Conservation (phyloP, 192 early-diverging fungal species). For the Rhizophagus sp. region DNA sequence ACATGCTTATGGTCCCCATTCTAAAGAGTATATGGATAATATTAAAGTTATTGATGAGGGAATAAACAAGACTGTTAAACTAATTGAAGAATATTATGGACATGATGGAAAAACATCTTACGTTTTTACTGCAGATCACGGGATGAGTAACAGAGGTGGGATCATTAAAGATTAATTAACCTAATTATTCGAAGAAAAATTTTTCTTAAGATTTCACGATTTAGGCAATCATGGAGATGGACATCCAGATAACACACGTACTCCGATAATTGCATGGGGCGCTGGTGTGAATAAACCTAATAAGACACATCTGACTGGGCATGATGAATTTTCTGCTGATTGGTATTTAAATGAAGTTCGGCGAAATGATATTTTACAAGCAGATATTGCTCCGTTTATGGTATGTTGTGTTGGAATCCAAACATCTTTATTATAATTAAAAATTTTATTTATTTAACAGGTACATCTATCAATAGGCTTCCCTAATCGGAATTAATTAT, state of each 20-base stretch:
- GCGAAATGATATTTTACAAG: slow-evolving; percentile 88
- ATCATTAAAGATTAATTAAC: slow-evolving; percentile 33
- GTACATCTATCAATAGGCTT: slow-evolving; percentile 54
- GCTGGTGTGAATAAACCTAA: slow-evolving; percentile 78
- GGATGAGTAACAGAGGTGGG: slow-evolving; percentile 92
- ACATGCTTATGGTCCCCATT: slow-evolving; percentile 82
- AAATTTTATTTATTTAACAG: neutral
- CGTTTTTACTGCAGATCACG: slow-evolving; percentile 95
- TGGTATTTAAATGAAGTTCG: slow-evolving; percentile 69
- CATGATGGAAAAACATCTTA: slow-evolving; percentile 83
- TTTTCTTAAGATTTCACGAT: neutral
- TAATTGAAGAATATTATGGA: slow-evolving; percentile 75
- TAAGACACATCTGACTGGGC: slow-evolving; percentile 56
- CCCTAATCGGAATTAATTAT: slow-evolving; percentile 81
- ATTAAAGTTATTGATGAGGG: slow-evolving; percentile 82
- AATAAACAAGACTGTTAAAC: slow-evolving; percentile 64
- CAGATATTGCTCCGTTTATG: slow-evolving; percentile 97
- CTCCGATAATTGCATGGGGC: slow-evolving; percentile 94
- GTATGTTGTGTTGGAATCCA: slow-evolving; percentile 37
- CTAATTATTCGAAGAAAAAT: neutral
- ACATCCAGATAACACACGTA: slow-evolving; percentile 92
- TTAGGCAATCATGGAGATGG: slow-evolving; percentile 93
- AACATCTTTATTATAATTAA: slow-evolving; percentile 12
- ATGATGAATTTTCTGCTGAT: slow-evolving; percentile 69
- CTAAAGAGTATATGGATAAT: slow-evolving; percentile 84